These are phyloP conservation scores for Hypomontagnella monticulosa DNA, from an alignment of 495 filamentous ascomycete species.

Conservation along the genomic window DNA sequence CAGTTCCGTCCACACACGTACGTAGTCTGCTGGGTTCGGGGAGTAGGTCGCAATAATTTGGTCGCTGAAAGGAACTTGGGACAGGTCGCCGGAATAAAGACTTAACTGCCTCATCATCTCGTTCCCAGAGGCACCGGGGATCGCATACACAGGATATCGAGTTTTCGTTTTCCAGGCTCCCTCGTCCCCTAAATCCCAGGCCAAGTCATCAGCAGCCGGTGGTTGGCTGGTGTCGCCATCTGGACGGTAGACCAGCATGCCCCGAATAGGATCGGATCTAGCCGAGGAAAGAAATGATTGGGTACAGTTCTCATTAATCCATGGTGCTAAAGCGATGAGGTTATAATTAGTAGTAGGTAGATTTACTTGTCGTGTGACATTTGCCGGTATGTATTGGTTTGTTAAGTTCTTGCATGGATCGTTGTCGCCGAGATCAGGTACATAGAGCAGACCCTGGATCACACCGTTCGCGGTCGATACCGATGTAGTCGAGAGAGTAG, in stretches of 20 bases:
- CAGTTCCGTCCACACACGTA: slow-evolving; percentile 61
- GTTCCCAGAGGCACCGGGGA: slow-evolving; percentile 71
- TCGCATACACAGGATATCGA: slow-evolving; percentile 83
- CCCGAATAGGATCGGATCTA: slow-evolving; percentile 62
- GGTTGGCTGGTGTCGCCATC: slow-evolving; percentile 66
- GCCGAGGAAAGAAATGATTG: slow-evolving; percentile 73
- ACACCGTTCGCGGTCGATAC: slow-evolving; percentile 61
- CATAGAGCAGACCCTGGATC: slow-evolving; percentile 80
- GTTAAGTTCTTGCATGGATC: slow-evolving; percentile 70
- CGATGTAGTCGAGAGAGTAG: slow-evolving; percentile 73
- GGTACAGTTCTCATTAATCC: slow-evolving; percentile 77
- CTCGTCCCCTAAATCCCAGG: slow-evolving; percentile 74
- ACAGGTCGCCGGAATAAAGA: slow-evolving; percentile 77
- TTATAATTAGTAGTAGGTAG: slow-evolving; percentile 71
- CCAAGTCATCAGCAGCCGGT: slow-evolving; percentile 63
- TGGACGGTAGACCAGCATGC: slow-evolving; percentile 80
- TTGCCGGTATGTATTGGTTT: slow-evolving; percentile 69
- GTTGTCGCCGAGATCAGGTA: slow-evolving; percentile 68
- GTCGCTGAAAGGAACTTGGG: slow-evolving; percentile 64
- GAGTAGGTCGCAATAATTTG: slow-evolving; percentile 69
- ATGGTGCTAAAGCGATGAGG: slow-evolving; percentile 86
- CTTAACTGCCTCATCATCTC: slow-evolving; percentile 76
- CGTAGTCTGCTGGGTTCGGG: slow-evolving; percentile 68
- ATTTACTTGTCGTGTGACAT: slow-evolving; percentile 75
- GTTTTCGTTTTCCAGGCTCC: slow-evolving; percentile 70